Conservation (phyloP, 108 stramenopile genomes). For the Fragilariopsis cylindrus region DNA sequence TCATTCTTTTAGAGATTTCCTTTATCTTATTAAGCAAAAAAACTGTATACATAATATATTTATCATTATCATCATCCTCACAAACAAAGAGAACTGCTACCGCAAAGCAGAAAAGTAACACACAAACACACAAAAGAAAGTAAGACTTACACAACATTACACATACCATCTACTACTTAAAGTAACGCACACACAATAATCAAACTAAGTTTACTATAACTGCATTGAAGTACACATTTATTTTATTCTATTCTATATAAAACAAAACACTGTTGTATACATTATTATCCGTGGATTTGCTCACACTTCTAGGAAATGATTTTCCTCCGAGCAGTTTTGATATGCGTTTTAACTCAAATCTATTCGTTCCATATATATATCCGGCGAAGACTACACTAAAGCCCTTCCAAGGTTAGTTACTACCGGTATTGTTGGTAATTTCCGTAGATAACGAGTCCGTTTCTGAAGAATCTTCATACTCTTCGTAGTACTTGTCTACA, state of each 20-base stretch:
- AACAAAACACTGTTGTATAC: conserved; percentile 62
- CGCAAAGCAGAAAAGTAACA: no score
- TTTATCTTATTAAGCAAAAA: no score
- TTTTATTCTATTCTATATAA: conserved; percentile 44
- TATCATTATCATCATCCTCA: no score
- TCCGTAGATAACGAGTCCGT: neutral
- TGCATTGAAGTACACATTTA: neutral
- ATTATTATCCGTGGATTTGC: conserved; percentile 75
- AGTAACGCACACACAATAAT: conserved; percentile 42
- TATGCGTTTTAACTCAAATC: conserved; percentile 49
- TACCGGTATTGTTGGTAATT: neutral
- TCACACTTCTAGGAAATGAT: conserved; percentile 64
- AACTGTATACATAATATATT: no score
- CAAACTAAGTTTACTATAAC: conserved; percentile 45
- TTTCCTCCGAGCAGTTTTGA: conserved; percentile 73
- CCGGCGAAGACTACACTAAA: conserved; percentile 82
- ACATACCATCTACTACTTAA: no score
- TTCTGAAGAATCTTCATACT: conserved; percentile 2
- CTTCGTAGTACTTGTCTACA: conserved; percentile 25
- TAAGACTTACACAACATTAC: no score
- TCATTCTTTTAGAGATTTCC: no score
- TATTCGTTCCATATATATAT: conserved; percentile 47
- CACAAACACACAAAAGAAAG: no score
- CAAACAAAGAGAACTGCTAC: no score
- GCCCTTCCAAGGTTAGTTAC: conserved; percentile 47